Conservation (phyloP, 163 green algal genomes). For the Scenedesmus sp. region DNA sequence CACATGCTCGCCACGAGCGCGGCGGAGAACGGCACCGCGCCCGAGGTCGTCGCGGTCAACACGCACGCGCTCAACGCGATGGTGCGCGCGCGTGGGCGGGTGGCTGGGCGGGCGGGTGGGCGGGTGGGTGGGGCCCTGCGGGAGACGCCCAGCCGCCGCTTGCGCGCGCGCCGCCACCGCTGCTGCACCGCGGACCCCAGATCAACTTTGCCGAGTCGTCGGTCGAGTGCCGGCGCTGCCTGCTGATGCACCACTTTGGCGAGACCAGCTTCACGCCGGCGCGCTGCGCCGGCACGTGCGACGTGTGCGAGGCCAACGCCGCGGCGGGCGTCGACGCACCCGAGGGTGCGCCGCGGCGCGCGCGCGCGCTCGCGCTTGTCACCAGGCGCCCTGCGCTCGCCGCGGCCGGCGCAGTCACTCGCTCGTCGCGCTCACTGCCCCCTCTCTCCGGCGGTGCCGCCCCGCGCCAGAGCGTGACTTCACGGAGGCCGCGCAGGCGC, state of each 20-base stretch:
- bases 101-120: too few species aligned
- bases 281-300: conserved; percentile 75
- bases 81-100: too few species aligned
- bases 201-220: conserved; percentile 85
- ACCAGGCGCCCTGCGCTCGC: too few species aligned
- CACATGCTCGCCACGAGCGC: conserved; percentile 81
- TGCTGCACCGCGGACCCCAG: conserved; percentile 45
- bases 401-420: too few species aligned
- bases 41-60: conserved; percentile 76
- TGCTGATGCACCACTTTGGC: conserved; percentile 91
- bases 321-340: conserved; percentile 34
- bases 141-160: too few species aligned
- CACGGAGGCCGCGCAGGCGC: conserved; percentile 46
- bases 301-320: conserved; percentile 66
- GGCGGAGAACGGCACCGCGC: conserved; percentile 68
- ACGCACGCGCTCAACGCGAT: conserved; percentile 85
- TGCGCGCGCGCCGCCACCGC: not conserved
- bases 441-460: too few species aligned
- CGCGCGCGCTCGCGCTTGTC: too few species aligned
- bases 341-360: not conserved
- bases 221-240: conserved; percentile 81
- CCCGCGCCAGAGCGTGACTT: conserved; percentile 52
- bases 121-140: too few species aligned
- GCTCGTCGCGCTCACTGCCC: not conserved
- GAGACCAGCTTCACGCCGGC: conserved; percentile 66